These are phyloP conservation scores for Irpex sp. DNA, from an alignment of 1,284 basidiomycete species.

Conservation along the genomic window DNA sequence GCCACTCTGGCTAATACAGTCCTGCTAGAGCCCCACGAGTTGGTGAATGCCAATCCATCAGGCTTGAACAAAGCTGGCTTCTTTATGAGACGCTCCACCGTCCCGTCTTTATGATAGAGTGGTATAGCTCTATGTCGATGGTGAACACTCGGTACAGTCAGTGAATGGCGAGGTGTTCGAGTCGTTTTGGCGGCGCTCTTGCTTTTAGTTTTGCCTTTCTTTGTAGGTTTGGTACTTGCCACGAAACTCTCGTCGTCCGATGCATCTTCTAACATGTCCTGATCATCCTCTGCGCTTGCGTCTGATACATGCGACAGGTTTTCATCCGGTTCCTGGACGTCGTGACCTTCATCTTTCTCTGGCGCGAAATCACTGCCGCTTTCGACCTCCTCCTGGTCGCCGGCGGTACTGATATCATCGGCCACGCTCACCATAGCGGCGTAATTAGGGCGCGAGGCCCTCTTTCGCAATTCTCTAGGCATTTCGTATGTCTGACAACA, in stretches of 20 bases:
- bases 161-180: background rate
- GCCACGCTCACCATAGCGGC: constrained; percentile 19
- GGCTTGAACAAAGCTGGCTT: constrained; percentile 46
- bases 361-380: constrained; percentile 44
- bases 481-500: constrained; percentile 19
- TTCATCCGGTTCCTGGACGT: constrained; percentile 17
- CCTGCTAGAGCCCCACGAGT: constrained; percentile 27
- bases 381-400: constrained; percentile 21
- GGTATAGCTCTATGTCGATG: constrained; percentile 67
- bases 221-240: background rate
- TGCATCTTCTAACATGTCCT: constrained; percentile 3
- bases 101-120: constrained; percentile 44
- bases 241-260: background rate
- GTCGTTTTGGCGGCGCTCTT: constrained; percentile 39
- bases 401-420: constrained; percentile 1
- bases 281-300: constrained; percentile 7
- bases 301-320: constrained; percentile 9
- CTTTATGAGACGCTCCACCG: constrained; percentile 51
- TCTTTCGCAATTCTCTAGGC: constrained; percentile 32
- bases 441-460: constrained; percentile 33
- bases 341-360: constrained; percentile 21
- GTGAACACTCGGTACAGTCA: constrained; percentile 52
- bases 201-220: constrained; percentile 15
- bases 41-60: constrained; percentile 29
- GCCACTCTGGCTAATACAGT: constrained; percentile 42